Conservation (phyloP, 345 rosid species). For the rapeseed (Brassica napus) region Da-Ae NC_063444.1:3587501-3588000, state of each 20-base stretch:
- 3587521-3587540: slow-evolving; percentile 59
- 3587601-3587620: slow-evolving; percentile 67
- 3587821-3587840: slow-evolving; percentile 72
- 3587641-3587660: slow-evolving; percentile 72
- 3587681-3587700: slow-evolving; percentile 57
- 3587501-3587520: slow-evolving; percentile 51
- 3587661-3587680: slow-evolving; percentile 64
- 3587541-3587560: slow-evolving; percentile 55
- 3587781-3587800: slow-evolving; percentile 69
- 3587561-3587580: slow-evolving; percentile 51
- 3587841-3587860: slow-evolving; percentile 59
- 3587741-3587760: slow-evolving; percentile 62
- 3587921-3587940: slow-evolving; percentile 71
- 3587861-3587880: slow-evolving; percentile 49
- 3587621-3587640: slow-evolving; percentile 63
- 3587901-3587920: slow-evolving; percentile 64
- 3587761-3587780: slow-evolving; percentile 59
- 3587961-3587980: slow-evolving; percentile 64
- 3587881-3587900: slow-evolving; percentile 49
- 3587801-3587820: slow-evolving; percentile 65
- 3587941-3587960: slow-evolving; percentile 63
- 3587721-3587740: slow-evolving; percentile 49
- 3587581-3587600: slow-evolving; percentile 54
- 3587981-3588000: slow-evolving; percentile 45
- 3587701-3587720: slow-evolving; percentile 72